Evolutionary conservation across 176 grass and related monocot species (phyloP).

Genomic region (Paspalum vaginatum): DNA sequence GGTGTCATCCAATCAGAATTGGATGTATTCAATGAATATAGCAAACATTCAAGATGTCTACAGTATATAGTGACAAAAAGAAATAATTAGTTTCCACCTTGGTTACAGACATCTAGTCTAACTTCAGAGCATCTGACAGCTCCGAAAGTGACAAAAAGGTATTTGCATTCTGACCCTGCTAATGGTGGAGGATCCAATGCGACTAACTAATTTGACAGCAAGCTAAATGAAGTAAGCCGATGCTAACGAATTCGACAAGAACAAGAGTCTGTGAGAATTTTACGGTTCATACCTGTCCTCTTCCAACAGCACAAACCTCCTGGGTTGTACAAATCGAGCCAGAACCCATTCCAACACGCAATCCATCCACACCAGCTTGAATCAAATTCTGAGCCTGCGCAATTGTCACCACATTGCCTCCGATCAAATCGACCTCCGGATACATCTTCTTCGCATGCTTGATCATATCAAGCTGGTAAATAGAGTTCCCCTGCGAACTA

Average conservation of each 20-base stretch:
- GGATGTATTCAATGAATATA: not conserved
- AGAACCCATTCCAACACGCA: slow-evolving; percentile 94
- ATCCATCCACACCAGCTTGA: slow-evolving; percentile 67
- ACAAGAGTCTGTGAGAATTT: not conserved
- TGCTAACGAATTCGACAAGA: not conserved
- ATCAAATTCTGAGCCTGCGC: slow-evolving; percentile 78
- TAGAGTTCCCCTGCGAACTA: slow-evolving; percentile 94
- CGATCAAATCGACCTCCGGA: slow-evolving; percentile 76
- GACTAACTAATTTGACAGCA: slow-evolving; percentile 23
- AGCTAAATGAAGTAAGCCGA: not conserved
- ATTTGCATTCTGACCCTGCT: not conserved
- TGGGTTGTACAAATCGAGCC: slow-evolving; percentile 97
- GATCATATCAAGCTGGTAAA: slow-evolving; percentile 93
- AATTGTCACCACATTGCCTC: slow-evolving; percentile 90
- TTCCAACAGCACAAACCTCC: slow-evolving; percentile 84
- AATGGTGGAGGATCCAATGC: slow-evolving; percentile 2
- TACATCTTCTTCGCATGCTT: slow-evolving; percentile 75
- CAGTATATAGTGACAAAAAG: not conserved
- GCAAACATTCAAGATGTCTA: not conserved
- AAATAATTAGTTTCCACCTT: not conserved
- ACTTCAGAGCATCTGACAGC: not conserved
- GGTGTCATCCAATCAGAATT: not conserved
- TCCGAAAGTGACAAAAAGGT: not conserved
- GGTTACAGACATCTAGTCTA: not conserved
- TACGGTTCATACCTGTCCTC: slow-evolving; percentile 73